These are phyloP conservation scores for Colletotrichum cereale DNA, from an alignment of 2,329 filamentous ascomycete species.

Conservation along the genomic window DNA sequence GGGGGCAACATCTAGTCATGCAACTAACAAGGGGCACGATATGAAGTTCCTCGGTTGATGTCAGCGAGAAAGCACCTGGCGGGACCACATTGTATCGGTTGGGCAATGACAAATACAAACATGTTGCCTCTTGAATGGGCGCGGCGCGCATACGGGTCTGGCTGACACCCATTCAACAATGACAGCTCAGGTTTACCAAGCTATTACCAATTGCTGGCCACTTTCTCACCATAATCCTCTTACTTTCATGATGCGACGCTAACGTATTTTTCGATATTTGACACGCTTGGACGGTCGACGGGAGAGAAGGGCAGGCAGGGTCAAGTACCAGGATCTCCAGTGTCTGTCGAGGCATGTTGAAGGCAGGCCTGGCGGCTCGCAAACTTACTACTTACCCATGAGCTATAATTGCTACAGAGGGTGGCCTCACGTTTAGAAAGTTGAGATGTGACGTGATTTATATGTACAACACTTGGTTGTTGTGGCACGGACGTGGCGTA, in stretches of 20 bases:
- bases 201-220: not conserved
- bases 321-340: not conserved
- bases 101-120: not conserved
- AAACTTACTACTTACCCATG: not conserved
- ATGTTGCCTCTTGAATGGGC: not conserved
- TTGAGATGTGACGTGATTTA: conserved; percentile 13
- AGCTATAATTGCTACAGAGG: not conserved
- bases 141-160: not conserved
- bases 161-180: not conserved
- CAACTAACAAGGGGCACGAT: not conserved
- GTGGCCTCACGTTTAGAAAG: conserved; percentile 1
- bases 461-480: not conserved
- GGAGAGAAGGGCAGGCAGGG: not conserved
- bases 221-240: not conserved
- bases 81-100: not conserved
- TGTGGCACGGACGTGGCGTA: not conserved
- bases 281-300: not conserved
- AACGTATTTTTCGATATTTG: not conserved
- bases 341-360: conserved; percentile 2
- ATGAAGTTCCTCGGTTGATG: not conserved
- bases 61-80: not conserved
- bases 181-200: not conserved
- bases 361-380: not conserved
- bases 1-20: not conserved
- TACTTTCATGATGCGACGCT: not conserved